A percentile compares a stretch with the other conserved stretches of the same genome.
Conservation (phyloP, 352 stramenopile genomes). For the Pythium guiyangense region DNA sequence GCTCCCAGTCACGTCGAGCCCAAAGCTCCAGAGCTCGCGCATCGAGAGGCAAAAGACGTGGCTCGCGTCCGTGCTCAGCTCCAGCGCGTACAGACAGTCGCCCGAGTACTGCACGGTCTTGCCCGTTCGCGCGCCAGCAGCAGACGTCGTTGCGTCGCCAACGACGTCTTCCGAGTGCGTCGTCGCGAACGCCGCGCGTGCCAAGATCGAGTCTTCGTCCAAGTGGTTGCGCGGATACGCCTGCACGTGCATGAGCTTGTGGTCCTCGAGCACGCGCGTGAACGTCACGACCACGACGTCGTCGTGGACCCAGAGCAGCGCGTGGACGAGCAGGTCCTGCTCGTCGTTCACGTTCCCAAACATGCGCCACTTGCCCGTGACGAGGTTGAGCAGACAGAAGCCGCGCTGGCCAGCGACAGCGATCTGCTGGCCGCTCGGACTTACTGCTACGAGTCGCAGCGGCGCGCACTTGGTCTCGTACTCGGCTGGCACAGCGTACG, state of each 20-base stretch:
- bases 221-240: slow-evolving; percentile 76
- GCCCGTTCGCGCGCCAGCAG: too few species aligned
- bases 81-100: slow-evolving; percentile 50
- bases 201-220: slow-evolving; percentile 55
- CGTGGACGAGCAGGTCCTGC: slow-evolving; percentile 63
- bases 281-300: slow-evolving; percentile 65
- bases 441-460: slow-evolving; percentile 55
- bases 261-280: slow-evolving; percentile 49
- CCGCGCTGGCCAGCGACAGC: slow-evolving; percentile 66
- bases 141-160: too few species aligned
- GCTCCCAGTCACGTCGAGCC: slow-evolving; percentile 30
- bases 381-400: slow-evolving; percentile 67
- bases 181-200: background rate
- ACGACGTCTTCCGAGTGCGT: too few species aligned
- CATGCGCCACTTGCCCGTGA: slow-evolving; percentile 70
- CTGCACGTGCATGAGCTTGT: slow-evolving; percentile 52
- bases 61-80: slow-evolving; percentile 39
- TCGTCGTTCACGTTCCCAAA: slow-evolving; percentile 87
- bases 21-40: slow-evolving; percentile 55
- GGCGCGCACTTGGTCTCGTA: slow-evolving; percentile 64
- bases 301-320: slow-evolving; percentile 60
- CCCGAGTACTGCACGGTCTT: too few species aligned
- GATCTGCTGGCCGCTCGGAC: slow-evolving; percentile 49
- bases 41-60: slow-evolving; percentile 59
- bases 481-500: slow-evolving; percentile 47